Conservation (phyloP, 2,329 filamentous ascomycete genomes). For the Fusarium phyllophilum region DNA sequence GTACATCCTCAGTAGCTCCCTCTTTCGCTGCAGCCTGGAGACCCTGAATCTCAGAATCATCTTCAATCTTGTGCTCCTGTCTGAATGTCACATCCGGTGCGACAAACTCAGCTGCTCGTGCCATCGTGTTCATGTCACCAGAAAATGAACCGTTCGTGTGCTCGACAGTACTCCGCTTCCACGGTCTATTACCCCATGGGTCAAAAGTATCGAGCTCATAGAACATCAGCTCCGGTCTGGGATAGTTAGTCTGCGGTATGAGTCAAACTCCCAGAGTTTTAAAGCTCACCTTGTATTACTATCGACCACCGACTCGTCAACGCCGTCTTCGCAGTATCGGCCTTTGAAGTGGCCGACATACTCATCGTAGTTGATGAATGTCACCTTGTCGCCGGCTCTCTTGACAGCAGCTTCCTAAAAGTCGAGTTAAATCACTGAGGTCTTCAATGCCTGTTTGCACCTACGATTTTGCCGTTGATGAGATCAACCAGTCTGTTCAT, state of each 20-base stretch:
- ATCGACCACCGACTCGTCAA: neutral
- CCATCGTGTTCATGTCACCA: neutral
- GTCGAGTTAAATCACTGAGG: fast-evolving
- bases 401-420: neutral
- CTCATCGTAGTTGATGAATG: conserved; percentile 5
- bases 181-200: neutral
- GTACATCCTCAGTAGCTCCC: neutral
- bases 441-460: neutral
- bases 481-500: conserved; percentile 11
- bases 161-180: conserved; percentile 4
- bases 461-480: conserved; percentile 8
- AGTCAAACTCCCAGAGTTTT: neutral
- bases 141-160: conserved; percentile 3
- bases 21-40: neutral
- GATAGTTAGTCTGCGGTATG: fast-evolving
- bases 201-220: conserved; percentile 8
- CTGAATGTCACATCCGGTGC: neutral
- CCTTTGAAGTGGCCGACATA: conserved; percentile 8
- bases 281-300: neutral
- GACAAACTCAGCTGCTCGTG: neutral
- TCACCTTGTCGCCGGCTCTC: neutral
- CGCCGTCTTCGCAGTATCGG: neutral
- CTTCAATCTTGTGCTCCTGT: neutral
- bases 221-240: conserved; percentile 7
- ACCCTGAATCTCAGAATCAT: neutral